Conservation (phyloP, 331 rosid species). For the Acacia concinna region DNA sequence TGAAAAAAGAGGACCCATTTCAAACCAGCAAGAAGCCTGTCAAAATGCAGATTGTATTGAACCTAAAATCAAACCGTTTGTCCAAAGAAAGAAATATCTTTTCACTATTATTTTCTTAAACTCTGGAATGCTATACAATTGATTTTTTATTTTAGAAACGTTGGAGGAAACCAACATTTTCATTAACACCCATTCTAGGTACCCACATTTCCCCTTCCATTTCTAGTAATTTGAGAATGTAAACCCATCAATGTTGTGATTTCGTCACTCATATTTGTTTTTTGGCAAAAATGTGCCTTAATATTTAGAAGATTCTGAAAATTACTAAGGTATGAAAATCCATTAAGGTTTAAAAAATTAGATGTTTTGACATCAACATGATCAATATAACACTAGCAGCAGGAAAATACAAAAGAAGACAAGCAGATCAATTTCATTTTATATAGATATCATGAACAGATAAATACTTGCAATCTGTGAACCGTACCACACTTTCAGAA, state of each 20-base stretch:
- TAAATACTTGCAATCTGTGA: slow-evolving; percentile 15
- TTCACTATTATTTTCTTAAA: slow-evolving; percentile 4
- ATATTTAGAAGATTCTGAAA: slow-evolving; percentile 21
- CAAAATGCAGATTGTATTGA: slow-evolving; percentile 23
- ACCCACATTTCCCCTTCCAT: slow-evolving; percentile 12
- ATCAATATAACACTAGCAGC: not conserved
- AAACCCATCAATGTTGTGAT: slow-evolving; percentile 30
- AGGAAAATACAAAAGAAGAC: slow-evolving; percentile 13
- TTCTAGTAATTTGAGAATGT: slow-evolving; percentile 13
- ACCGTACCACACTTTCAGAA: slow-evolving; percentile 81
- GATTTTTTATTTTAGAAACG: slow-evolving; percentile 20
- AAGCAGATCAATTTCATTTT: not conserved
- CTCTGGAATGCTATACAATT: slow-evolving; percentile 23
- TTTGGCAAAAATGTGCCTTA: not conserved
- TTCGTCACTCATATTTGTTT: not conserved
- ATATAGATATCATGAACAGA: not conserved
- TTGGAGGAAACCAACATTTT: slow-evolving; percentile 1
- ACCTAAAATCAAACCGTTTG: slow-evolving; percentile 21
- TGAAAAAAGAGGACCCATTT: slow-evolving; percentile 99
- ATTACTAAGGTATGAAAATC: slow-evolving; percentile 17
- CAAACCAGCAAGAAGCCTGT: slow-evolving; percentile 79
- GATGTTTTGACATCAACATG: not conserved
- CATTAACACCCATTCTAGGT: not conserved
- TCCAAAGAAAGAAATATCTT: slow-evolving; percentile 1
- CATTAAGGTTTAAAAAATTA: slow-evolving; percentile 9